Percentiles rank a stretch among this genome's conserved stretches.
Evolutionary conservation across 805 yeast species (phyloP).

Genomic region (Saccharomycopsis sp.): DNA sequence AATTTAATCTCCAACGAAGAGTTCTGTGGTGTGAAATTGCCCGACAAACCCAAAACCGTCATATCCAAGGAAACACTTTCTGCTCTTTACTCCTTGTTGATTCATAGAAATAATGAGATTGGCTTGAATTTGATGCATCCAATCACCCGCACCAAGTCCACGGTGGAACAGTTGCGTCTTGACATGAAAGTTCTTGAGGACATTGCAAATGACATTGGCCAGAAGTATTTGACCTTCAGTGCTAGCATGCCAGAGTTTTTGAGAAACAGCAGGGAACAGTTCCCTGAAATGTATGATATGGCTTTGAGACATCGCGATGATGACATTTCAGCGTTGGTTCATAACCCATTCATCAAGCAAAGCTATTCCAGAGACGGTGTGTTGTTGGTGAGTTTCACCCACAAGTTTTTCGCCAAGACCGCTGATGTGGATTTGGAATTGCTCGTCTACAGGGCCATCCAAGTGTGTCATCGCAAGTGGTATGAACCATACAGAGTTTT

Average conservation of each 20-base stretch:
- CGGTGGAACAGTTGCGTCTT: background rate
- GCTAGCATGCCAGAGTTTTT: conserved; percentile 48
- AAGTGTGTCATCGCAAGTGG: conserved; percentile 67
- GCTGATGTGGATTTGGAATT: conserved; percentile 6
- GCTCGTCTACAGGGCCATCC: conserved; percentile 51
- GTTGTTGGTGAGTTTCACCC: conserved; percentile 52
- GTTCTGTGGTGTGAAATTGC: background rate
- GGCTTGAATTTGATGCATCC: conserved; percentile 11
- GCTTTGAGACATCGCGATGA: conserved; percentile 53
- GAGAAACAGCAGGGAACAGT: conserved; percentile 39
- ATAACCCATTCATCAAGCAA: conserved; percentile 45
- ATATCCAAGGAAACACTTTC: conserved; percentile 8
- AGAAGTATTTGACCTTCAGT: conserved; percentile 47
- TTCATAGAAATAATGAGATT: conserved; percentile 16
- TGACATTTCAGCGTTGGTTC: conserved; percentile 37
- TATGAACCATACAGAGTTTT: conserved; percentile 52
- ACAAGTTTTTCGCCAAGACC: conserved; percentile 29
- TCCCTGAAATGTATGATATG: conserved; percentile 55
- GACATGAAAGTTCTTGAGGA: conserved; percentile 14
- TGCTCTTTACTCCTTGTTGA: conserved; percentile 8
- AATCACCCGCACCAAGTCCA: background rate
- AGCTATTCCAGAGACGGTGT: conserved; percentile 63
- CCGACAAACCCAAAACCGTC: background rate
- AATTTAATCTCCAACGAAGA: conserved; percentile 7
- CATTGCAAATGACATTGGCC: conserved; percentile 43